Percentiles rank a stretch among this genome's conserved stretches.
Evolutionary conservation across 2,329 filamentous ascomycete genomes (phyloP).

Genomic region (Penicillium occitanis): DNA sequence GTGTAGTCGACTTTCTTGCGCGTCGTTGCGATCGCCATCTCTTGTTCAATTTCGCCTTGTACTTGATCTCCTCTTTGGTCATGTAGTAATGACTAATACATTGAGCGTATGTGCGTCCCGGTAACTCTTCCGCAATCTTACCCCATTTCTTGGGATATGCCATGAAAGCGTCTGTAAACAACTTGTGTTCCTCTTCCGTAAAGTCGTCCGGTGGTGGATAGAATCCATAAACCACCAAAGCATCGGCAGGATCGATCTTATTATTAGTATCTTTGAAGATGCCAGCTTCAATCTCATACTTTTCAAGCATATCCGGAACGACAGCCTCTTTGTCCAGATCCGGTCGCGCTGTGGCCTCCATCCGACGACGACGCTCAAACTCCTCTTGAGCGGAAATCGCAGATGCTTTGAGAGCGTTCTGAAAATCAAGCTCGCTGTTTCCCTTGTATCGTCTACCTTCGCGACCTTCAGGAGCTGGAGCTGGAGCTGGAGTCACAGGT

Average conservation of each 20-base stretch:
- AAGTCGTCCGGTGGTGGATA: slow-evolving; percentile 50
- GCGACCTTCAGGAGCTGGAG: slow-evolving; percentile 34
- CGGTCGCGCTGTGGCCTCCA: slow-evolving; percentile 45
- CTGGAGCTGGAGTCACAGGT: slow-evolving; percentile 33
- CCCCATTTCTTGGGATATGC: slow-evolving; percentile 53
- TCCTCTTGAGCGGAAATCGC: slow-evolving; percentile 51
- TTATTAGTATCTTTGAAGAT: slow-evolving; percentile 52
- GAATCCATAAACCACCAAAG: slow-evolving; percentile 47
- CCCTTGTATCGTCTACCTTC: slow-evolving; percentile 46
- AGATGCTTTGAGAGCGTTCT: slow-evolving; percentile 49
- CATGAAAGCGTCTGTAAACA: slow-evolving; percentile 51
- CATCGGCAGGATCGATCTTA: slow-evolving; percentile 38
- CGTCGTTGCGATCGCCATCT: slow-evolving; percentile 46
- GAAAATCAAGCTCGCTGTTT: slow-evolving; percentile 52
- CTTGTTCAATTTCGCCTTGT: slow-evolving; percentile 51
- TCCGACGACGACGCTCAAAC: slow-evolving; percentile 45
- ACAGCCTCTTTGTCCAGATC: slow-evolving; percentile 48
- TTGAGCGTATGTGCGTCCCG: slow-evolving; percentile 48
- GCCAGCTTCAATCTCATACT: slow-evolving; percentile 37
- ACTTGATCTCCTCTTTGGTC: slow-evolving; percentile 51
- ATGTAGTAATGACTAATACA: slow-evolving; percentile 54
- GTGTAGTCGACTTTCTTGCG: slow-evolving; percentile 35
- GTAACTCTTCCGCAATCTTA: slow-evolving; percentile 50
- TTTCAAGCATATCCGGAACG: slow-evolving; percentile 50
- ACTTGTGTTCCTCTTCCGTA: slow-evolving; percentile 47